Evolutionary conservation across 805 yeast genomes (phyloP), one percentile per base, ranked within the genome.

Genomic region (Barnettozyma sp.): DNA sequence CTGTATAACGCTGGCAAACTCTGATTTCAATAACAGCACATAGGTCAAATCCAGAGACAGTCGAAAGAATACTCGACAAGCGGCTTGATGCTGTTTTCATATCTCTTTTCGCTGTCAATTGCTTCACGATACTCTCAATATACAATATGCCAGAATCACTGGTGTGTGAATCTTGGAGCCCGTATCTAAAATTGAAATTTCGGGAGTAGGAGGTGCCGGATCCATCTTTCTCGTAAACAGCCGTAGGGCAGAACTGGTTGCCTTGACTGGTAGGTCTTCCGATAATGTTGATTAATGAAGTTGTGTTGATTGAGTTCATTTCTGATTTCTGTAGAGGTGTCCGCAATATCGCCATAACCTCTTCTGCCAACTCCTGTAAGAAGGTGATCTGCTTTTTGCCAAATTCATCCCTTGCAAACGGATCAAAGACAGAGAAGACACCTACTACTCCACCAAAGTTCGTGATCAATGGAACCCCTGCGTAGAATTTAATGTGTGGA

Each of bases 211-310:
- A 70, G 12, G 70, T 68, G 12, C 82, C 83, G 6, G 81, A 72
- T 0, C 82, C 82, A 55, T 77, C 82, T 41, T 68, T 69, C 44
- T 76, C 83, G 52, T 72, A 76, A 1, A 74, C 68, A 2, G 73
- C 61, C 16, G 33, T 38, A 1, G 45, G 44, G 19, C 41, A 44
- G 59, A 51, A 55, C 34, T 52, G 43, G 13, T 53, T 50, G 0
- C 65, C 63, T 31, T 59, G 59, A 38, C 73, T 60, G 1, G 82
- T 76, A 6, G 82, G 80, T 54, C 82, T 63, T 0, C 82, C 83
- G 37, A 71, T 61, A 24, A 63, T 58, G 14, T 45, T 40, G 13
- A 46, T 41, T 31, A 44, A 40, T 26, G 41, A 41, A 31, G 38
- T 31, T 13, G 26, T 30, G 33, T 31, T 30, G 4, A 14, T 20